Evolutionary conservation across 805 yeast species (phyloP).

Genomic region (Peterozyma xylosa): DNA sequence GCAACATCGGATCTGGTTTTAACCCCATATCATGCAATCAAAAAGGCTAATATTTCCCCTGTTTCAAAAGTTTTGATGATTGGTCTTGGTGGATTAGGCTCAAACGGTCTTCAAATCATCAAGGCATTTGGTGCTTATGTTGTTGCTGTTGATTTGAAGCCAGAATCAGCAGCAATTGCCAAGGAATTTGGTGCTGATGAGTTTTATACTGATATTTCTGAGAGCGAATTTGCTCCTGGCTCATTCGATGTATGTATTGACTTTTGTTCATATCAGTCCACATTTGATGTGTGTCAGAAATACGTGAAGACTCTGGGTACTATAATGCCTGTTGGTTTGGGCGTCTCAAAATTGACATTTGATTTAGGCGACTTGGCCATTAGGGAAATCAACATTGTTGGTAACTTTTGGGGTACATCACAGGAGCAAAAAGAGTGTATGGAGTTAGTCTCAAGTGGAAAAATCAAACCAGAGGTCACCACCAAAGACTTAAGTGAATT

Average conservation of each 20-base stretch:
- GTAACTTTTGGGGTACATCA: too few species aligned
- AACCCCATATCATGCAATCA: conserved; percentile 26
- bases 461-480: too few species aligned
- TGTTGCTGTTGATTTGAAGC: conserved; percentile 18
- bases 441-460: too few species aligned
- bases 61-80: conserved; percentile 18
- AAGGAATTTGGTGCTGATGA: conserved; percentile 32
- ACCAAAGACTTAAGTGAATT: too few species aligned
- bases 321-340: conserved; percentile 30
- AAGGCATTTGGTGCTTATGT: conserved; percentile 14
- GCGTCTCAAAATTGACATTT: too few species aligned
- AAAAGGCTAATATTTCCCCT: conserved; percentile 16
- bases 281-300: conserved; percentile 18
- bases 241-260: conserved; percentile 28
- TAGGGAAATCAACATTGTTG: too few species aligned
- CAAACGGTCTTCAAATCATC: conserved; percentile 22
- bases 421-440: too few species aligned
- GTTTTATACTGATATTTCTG: conserved; percentile 23
- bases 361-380: too few species aligned
- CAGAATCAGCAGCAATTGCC: conserved; percentile 21
- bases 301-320: conserved; percentile 29
- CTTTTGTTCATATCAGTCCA: conserved; percentile 14
- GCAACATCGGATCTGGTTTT: conserved; percentile 24
- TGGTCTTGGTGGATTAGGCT: conserved; percentile 27
- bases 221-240: conserved; percentile 20